Evolutionary conservation across 805 yeast genomes (phyloP), one percentile per base, ranked within the genome.

Genomic region (Wickerhamomyces subpelliculosus): DNA sequence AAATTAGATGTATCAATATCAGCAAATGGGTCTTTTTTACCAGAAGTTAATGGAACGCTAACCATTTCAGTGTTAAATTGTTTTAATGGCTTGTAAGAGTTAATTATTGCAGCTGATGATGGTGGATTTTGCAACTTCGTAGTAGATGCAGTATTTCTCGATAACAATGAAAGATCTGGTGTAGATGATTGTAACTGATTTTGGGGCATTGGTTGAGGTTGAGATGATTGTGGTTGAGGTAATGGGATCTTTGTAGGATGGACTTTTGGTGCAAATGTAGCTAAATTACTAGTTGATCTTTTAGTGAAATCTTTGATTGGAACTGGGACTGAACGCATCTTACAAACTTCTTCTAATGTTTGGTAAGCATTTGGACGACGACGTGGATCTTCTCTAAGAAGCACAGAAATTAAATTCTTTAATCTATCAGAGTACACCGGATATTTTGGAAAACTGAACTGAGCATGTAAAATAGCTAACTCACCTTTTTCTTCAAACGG

Each of bases 401-500:
- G 63, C 40, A 75, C 76, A 18, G 72, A 65, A 27, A 84, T 80
- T 19, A 84, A 58, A 52, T 80, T 76, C 47, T 77, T 82, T 57
- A 84, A 55, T 28, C 84, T 61, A 23, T 77, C 66, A 22, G 83
- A 73, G 53, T 79, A 84, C 5, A 52, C 60, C 4, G 88, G 87
- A 34, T 58, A 61, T 22, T 69, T 63, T 7, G 80, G 81, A 39
- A 69, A 73, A 14, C 72, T 67, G 42, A 65, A 73, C 19, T 67
- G 58, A 14, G 83, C 77, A 42, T 73, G 69, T 35, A 82, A 51
- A 21, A 84, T 84, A 32, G 81, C 82, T 27, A 62, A 54, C 47
- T 84, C 89, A 18, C 79, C 80, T 14, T 68, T 68, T 32, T 65
- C 64, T 57, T 84, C 95, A 54, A 84, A 84, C 0, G 95, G 95